Conservation (phyloP, 169 alveolate genomes). For the Eimeria necatrix region DNA sequence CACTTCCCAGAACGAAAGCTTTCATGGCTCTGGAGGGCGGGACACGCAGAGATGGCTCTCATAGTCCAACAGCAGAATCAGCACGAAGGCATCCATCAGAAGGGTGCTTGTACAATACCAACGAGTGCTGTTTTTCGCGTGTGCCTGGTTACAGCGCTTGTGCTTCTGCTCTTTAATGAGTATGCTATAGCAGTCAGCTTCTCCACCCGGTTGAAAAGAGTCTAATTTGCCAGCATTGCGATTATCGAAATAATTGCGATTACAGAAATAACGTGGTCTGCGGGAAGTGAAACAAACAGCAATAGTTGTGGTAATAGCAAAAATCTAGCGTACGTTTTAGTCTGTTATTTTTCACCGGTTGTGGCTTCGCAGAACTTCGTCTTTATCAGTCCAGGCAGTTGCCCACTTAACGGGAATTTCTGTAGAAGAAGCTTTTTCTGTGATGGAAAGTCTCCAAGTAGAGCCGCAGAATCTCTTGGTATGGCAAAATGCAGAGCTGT, state of each 20-base stretch:
- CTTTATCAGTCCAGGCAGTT: constrained; percentile 55
- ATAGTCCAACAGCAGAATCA: neutral
- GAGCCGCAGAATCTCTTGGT: constrained; percentile 63
- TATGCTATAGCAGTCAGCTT: neutral
- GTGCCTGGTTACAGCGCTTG: constrained; percentile 42
- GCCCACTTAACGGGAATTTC: constrained; percentile 44
- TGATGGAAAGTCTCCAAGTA: constrained; percentile 51
- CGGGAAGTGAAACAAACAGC: too few species aligned
- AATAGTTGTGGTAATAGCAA: too few species aligned
- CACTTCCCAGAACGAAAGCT: constrained; percentile 71
- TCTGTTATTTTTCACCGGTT: neutral
- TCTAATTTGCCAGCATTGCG: too few species aligned
- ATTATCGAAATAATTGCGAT: too few species aligned
- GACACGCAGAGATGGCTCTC: constrained; percentile 64
- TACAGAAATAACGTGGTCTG: too few species aligned
- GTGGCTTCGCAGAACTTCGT: constrained; percentile 26
- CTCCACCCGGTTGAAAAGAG: too few species aligned
- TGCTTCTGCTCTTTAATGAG: constrained; percentile 70
- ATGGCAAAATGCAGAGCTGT: neutral
- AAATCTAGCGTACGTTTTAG: too few species aligned
- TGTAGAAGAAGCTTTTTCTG: neutral
- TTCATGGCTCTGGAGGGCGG: constrained; percentile 64
- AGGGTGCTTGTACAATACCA: neutral
- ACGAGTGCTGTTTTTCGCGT: constrained; percentile 35
- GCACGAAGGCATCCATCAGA: neutral